These are phyloP conservation scores for Adansonia rubrostipa DNA, from an alignment of 441 rosid species.

Conservation along the genomic window DNA sequence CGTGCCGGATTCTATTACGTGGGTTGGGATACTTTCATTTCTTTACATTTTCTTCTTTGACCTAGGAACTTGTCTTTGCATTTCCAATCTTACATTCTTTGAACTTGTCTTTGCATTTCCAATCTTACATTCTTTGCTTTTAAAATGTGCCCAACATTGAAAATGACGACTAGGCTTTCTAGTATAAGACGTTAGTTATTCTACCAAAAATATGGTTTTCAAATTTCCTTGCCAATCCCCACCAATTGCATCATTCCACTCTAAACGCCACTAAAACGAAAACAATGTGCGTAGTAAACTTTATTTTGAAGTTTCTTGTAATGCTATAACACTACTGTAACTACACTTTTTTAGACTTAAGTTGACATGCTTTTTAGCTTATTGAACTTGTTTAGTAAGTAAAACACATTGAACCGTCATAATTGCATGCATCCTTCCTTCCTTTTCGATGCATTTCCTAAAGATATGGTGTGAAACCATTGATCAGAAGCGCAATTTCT, in stretches of 20 bases:
- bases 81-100: slow-evolving; percentile 7
- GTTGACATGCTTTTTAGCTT: not conserved
- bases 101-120: not conserved
- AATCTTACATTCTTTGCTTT: slow-evolving; percentile 15
- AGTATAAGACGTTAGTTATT: not conserved
- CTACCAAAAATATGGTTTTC: not conserved
- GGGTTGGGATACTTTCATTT: slow-evolving; percentile 21
- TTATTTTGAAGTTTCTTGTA: not conserved
- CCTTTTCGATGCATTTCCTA: too few species aligned
- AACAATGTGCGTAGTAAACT: not conserved
- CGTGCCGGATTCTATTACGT: not conserved
- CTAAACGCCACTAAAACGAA: not conserved
- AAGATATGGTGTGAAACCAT: not conserved
- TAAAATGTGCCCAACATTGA: slow-evolving; percentile 30
- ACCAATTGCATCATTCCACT: not conserved
- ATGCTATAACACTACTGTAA: not conserved
- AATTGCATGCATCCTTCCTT: too few species aligned
- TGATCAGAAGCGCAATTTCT: not conserved
- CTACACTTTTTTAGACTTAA: too few species aligned
- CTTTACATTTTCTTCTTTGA: slow-evolving; percentile 34
- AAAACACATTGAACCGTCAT: not conserved
- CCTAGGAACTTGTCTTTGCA: slow-evolving; percentile 24
- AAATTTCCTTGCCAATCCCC: not conserved
- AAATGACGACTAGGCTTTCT: slow-evolving; percentile 26
- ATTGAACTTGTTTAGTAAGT: too few species aligned